Conservation (phyloP, 2,329 filamentous ascomycete species). For the Aspergillus pseudotamarii region DNA sequence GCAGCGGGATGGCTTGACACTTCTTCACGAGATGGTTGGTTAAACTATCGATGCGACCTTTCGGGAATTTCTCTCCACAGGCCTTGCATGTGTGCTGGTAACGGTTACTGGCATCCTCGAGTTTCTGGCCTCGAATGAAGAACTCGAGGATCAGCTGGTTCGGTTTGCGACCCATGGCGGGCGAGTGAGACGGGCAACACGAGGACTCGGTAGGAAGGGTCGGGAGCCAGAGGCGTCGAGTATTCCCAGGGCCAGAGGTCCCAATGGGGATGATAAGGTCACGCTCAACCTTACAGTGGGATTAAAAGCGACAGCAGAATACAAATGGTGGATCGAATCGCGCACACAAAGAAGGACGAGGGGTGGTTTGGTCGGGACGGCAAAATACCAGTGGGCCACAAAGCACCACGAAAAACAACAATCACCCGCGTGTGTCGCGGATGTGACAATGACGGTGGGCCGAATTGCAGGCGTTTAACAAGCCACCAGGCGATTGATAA, state of each 20-base stretch:
- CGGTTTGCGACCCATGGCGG: constrained; percentile 72
- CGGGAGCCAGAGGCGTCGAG: constrained; percentile 6
- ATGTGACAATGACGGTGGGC: not conserved
- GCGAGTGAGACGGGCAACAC: constrained; percentile 19
- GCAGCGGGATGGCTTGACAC: constrained; percentile 76
- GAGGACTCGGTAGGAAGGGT: constrained; percentile 9
- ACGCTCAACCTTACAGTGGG: not conserved
- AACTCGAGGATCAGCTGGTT: constrained; percentile 85
- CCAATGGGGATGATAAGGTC: not conserved
- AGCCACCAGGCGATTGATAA: not conserved
- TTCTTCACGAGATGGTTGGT: constrained; percentile 82
- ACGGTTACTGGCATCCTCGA: constrained; percentile 86
- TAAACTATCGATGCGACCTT: constrained; percentile 82
- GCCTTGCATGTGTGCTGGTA: constrained; percentile 90
- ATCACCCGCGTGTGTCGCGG: not conserved
- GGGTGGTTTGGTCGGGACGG: constrained; percentile 7
- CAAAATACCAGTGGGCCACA: constrained; percentile 10
- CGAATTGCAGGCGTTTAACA: not conserved
- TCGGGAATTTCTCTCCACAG: constrained; percentile 86
- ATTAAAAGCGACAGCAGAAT: not conserved
- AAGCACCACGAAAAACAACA: not conserved
- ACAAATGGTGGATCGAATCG: not conserved
- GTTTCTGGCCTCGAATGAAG: constrained; percentile 83
- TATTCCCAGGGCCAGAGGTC: not conserved
- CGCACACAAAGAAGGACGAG: constrained; percentile 9